Evolutionary conservation across 2,329 filamentous ascomycete species (phyloP).

Genomic region (Plectosphaerella cucumerina): DNA sequence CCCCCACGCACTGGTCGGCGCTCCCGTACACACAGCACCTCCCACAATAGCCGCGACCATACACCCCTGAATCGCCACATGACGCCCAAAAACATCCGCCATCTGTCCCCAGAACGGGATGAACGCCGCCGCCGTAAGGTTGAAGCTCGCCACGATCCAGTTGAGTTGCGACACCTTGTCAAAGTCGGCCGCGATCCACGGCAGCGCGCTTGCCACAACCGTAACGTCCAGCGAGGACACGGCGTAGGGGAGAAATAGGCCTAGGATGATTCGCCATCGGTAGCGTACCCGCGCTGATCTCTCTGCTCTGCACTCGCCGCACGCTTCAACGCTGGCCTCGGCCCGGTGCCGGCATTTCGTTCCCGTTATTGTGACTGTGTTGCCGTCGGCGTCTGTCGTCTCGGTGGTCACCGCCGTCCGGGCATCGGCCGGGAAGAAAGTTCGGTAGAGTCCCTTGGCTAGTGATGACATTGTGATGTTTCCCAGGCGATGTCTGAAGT

Average conservation of each 20-base stretch:
- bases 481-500: too few species aligned
- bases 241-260: slow-evolving; percentile 56
- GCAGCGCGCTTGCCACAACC: slow-evolving; percentile 39
- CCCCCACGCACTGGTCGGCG: slow-evolving; percentile 48
- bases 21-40: slow-evolving; percentile 56
- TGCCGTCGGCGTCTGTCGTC: not conserved
- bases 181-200: slow-evolving; percentile 61
- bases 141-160: slow-evolving; percentile 68
- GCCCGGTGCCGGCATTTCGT: slow-evolving; percentile 4
- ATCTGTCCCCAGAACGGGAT: slow-evolving; percentile 63
- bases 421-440: not conserved
- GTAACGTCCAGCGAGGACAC: slow-evolving; percentile 61
- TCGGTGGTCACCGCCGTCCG: slow-evolving; percentile 1
- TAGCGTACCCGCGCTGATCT: slow-evolving; percentile 32
- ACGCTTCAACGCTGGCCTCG: slow-evolving; percentile 10
- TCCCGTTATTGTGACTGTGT: not conserved
- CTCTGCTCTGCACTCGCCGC: slow-evolving; percentile 26
- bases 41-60: slow-evolving; percentile 56
- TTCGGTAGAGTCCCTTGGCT: not conserved
- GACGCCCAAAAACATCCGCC: slow-evolving; percentile 61
- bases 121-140: slow-evolving; percentile 62
- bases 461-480: not conserved
- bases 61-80: slow-evolving; percentile 57
- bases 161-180: slow-evolving; percentile 55
- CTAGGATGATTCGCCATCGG: slow-evolving; percentile 55